Evolutionary conservation across 441 rosid genomes (phyloP), one percentile per base, ranked within the genome.

Genomic region (Dalechampia spathulata): DNA sequence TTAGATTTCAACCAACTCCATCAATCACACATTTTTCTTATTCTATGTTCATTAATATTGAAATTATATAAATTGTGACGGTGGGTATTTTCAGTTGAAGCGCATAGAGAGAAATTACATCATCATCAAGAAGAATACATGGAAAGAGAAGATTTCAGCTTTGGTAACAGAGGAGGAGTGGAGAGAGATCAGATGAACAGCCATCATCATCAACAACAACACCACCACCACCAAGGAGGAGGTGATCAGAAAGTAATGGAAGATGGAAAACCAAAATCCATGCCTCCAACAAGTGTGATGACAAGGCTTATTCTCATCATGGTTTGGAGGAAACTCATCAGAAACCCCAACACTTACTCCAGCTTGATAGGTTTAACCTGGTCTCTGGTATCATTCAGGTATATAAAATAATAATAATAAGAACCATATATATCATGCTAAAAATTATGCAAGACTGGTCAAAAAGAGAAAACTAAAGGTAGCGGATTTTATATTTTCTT

Each of bases 291-390:
- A 51, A 92, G 96, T 73, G 99, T 92, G 5, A 89, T 92, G 99
- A 92, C 99, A 52, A 92, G 99, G 78, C 97, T 92, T 0, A 92
- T 92, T 13, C 76, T 92, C 46, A 89, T 92, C 60, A 92, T 92
- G 99, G 99, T 89, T 37, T 92, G 99, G 99, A 86, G 99, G 52
- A 92, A 92, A 73, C 96, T 92, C n/a, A 92, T 92, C 25, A 79
- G 97, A 39, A 92, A 92, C 25, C 99, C 99, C 27, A 92, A 92
- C 80, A 78, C 96, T 22, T 92, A 92, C 71, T 92, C 99, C 22
- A 92, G 99, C 75, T 68, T 92, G 55, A 78, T 92, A 16, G 99
- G 99, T 54, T 88, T 92, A 61, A 73, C 73, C 38, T 92, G 99
- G 99, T 87, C 99, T 22, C 74, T 92, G 3, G 70, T 92, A 45